A percentile compares a stretch with the other conserved stretches of the same genome.
Evolutionary conservation across 495 filamentous ascomycete genomes (phyloP).

Genomic region (Podospora pseudocomata): DNA sequence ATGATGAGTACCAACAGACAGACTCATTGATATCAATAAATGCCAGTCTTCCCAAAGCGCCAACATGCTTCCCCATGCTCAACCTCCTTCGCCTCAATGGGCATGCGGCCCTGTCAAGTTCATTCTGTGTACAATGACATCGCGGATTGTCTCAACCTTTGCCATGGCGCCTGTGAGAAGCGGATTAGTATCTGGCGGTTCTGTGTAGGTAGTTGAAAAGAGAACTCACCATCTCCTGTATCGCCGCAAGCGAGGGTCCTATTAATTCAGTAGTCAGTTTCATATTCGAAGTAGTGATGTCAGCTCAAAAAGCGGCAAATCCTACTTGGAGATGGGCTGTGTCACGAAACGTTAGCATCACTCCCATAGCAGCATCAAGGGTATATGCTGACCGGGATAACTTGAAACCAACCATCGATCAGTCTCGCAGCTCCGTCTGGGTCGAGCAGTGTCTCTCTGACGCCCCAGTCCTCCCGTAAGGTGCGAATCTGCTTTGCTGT

Average conservation of each 20-base stretch:
- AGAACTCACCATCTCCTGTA: slow-evolving; percentile 24
- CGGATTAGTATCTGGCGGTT: background rate
- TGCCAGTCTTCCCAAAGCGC: background rate
- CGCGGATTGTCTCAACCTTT: slow-evolving; percentile 76
- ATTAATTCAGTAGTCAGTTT: background rate
- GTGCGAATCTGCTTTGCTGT: slow-evolving; percentile 66
- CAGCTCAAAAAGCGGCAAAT: background rate
- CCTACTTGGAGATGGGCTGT: slow-evolving; percentile 19
- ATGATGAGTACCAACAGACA: background rate
- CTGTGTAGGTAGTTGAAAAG: background rate
- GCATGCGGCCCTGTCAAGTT: slow-evolving; percentile 21
- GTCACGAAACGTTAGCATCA: background rate
- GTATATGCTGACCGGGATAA: slow-evolving; percentile 49
- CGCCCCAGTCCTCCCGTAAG: slow-evolving; percentile 70
- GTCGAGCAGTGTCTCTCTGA: slow-evolving; percentile 40
- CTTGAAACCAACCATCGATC: slow-evolving; percentile 65
- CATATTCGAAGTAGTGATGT: background rate
- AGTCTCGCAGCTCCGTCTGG: background rate
- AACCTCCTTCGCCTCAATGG: background rate
- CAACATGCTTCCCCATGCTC: background rate
- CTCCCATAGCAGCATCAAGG: background rate
- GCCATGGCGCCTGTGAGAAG: slow-evolving; percentile 61
- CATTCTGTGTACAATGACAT: slow-evolving; percentile 51
- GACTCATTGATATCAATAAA: too few relatives aligned
- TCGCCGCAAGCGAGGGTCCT: slow-evolving; percentile 35